phyloP scores from a whole-genome alignment of 495 filamentous ascomycete species.

The Trichocladium antarcticum region DNA sequence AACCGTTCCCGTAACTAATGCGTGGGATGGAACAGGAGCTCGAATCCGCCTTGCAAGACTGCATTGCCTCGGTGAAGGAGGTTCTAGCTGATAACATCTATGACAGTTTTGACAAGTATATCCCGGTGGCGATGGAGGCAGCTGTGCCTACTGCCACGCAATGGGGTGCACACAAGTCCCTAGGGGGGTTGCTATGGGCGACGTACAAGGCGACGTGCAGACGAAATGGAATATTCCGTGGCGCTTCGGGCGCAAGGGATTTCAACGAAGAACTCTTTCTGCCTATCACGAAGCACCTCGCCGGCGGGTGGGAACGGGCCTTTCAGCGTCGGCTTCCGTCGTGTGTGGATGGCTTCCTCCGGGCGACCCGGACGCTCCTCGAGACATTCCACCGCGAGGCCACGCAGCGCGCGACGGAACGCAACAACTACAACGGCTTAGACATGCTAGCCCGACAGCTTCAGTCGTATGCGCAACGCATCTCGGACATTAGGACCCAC shows the following conservation, averaged over 20 bases:
- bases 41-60: slow-evolving; percentile 25
- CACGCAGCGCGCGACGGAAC: slow-evolving; percentile 15
- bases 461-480: slow-evolving; percentile 26
- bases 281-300: slow-evolving; percentile 44
- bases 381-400: slow-evolving; percentile 33
- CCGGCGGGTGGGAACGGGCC: slow-evolving; percentile 45
- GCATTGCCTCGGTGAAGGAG: slow-evolving; percentile 28
- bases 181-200: slow-evolving; percentile 42
- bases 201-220: slow-evolving; percentile 55
- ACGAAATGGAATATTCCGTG: slow-evolving; percentile 31
- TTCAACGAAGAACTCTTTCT: slow-evolving; percentile 43
- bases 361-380: slow-evolving; percentile 3
- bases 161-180: slow-evolving; percentile 39
- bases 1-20: not conserved
- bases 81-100: slow-evolving; percentile 37
- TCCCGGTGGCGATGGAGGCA: slow-evolving; percentile 28
- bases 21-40: slow-evolving; percentile 16
- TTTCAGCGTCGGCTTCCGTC: slow-evolving; percentile 33
- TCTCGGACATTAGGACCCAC: slow-evolving; percentile 18
- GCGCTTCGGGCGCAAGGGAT: slow-evolving; percentile 30
- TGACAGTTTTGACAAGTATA: slow-evolving; percentile 29
- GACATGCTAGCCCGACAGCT: slow-evolving; percentile 33
- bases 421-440: slow-evolving; percentile 18
- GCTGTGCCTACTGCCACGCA: slow-evolving; percentile 32
- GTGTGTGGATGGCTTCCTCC: slow-evolving; percentile 14